These are phyloP conservation scores for Galeopsis tetrahit DNA, from an alignment of 257 asterid genomes.

Conservation along the genomic window DNA sequence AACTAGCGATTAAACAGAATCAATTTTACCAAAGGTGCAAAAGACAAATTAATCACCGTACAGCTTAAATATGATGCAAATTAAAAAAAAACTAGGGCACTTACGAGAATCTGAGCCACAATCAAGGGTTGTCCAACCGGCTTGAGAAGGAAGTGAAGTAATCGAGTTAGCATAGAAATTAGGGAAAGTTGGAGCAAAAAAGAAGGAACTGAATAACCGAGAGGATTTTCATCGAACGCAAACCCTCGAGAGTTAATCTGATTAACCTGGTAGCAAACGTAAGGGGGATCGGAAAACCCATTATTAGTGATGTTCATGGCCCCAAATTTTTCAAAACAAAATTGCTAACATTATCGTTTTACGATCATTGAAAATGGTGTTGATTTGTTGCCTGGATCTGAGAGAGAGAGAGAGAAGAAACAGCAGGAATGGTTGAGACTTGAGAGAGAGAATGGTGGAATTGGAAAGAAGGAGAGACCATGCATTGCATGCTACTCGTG, in stretches of 20 bases:
- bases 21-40: background rate
- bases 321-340: background rate
- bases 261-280: constrained; percentile 44
- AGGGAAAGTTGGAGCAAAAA: constrained; percentile 61
- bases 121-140: constrained; percentile 67
- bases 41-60: background rate
- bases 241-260: constrained; percentile 57
- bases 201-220: constrained; percentile 52
- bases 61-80: background rate
- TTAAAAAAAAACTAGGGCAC: constrained; percentile 8
- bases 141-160: constrained; percentile 52
- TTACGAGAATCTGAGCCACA: constrained; percentile 73
- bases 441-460: constrained; percentile 7
- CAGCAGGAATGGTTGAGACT: background rate
- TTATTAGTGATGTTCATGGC: constrained; percentile 36
- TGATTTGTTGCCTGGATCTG: constrained; percentile 18
- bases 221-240: constrained; percentile 43
- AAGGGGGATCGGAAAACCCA: constrained; percentile 27
- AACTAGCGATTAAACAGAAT: background rate
- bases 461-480: constrained; percentile 21
- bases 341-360: background rate
- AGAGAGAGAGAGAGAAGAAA: constrained; percentile 7
- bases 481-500: constrained; percentile 30
- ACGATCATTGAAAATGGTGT: constrained; percentile 16
- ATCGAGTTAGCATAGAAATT: constrained; percentile 56